Evolutionary conservation across 2,329 filamentous ascomycete genomes (phyloP).

Genomic region (Botrytis deweyae): DNA sequence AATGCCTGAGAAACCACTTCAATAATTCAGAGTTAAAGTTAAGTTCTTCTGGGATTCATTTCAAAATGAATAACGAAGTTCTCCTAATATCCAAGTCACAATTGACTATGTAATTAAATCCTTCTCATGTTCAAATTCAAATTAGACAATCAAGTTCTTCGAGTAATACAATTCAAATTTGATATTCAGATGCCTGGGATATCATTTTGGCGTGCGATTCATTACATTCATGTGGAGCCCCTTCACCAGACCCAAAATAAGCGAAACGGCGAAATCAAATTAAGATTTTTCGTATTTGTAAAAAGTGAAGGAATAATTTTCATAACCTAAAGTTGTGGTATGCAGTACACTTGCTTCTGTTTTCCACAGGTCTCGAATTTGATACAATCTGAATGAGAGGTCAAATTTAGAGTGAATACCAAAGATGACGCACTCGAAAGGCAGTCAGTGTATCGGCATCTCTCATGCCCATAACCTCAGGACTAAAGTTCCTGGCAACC

Average conservation of each 20-base stretch:
- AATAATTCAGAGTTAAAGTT: not conserved
- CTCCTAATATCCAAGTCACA: no score
- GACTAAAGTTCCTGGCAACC: not conserved
- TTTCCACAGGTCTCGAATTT: not conserved
- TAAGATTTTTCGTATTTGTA: not conserved
- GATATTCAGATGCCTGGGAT: not conserved
- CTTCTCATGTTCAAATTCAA: not conserved
- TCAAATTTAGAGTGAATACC: not conserved
- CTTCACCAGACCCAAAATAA: not conserved
- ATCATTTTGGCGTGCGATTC: not conserved
- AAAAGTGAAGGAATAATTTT: not conserved
- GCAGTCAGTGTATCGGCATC: not conserved
- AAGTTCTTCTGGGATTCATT: not conserved
- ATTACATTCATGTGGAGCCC: not conserved
- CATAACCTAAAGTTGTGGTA: not conserved
- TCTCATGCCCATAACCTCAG: not conserved
- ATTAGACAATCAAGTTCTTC: not conserved
- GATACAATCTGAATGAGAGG: not conserved
- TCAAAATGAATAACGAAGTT: no score
- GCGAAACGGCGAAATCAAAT: not conserved
- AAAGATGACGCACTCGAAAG: not conserved
- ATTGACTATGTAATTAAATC: no score
- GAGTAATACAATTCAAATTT: not conserved
- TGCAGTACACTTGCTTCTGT: not conserved
- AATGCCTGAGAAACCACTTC: no score